Evolutionary conservation across 2,329 filamentous ascomycete species (phyloP).

Genomic region (Passalora sequoiae): DNA sequence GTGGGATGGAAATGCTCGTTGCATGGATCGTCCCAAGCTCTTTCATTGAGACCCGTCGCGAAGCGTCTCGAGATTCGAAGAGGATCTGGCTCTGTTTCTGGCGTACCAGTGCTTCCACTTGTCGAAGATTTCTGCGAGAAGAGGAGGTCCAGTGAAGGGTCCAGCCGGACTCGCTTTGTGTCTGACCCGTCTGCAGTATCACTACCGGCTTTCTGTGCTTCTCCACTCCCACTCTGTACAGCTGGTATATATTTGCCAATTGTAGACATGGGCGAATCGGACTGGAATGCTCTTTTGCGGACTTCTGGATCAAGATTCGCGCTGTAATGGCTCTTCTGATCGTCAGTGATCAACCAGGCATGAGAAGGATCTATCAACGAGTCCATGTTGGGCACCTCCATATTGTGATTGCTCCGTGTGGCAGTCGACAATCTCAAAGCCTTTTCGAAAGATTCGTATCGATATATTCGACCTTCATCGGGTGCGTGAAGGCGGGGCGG

Average conservation of each 20-base stretch:
- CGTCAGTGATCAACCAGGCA: no score
- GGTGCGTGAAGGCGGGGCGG: neutral
- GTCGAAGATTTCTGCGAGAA: constrained; percentile 3
- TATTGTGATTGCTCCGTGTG: neutral
- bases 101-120: neutral
- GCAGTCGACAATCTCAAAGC: neutral
- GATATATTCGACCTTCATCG: neutral
- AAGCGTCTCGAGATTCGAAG: constrained; percentile 1
- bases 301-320: neutral
- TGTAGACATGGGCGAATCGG: neutral
- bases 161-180: neutral
- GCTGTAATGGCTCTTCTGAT: no score
- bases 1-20: constrained; percentile 4
- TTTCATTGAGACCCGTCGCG: constrained; percentile 3
- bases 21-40: constrained; percentile 3
- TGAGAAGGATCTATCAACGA: no score
- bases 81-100: constrained; percentile 6
- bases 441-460: neutral
- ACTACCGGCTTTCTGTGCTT: no score
- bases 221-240: neutral
- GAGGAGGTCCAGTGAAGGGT: constrained; percentile 1
- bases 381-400: neutral
- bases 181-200: neutral
- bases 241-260: neutral
- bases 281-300: neutral